Evolutionary conservation across 208 protist genomes (phyloP).

Genomic region (Crithidia thermophila): DNA sequence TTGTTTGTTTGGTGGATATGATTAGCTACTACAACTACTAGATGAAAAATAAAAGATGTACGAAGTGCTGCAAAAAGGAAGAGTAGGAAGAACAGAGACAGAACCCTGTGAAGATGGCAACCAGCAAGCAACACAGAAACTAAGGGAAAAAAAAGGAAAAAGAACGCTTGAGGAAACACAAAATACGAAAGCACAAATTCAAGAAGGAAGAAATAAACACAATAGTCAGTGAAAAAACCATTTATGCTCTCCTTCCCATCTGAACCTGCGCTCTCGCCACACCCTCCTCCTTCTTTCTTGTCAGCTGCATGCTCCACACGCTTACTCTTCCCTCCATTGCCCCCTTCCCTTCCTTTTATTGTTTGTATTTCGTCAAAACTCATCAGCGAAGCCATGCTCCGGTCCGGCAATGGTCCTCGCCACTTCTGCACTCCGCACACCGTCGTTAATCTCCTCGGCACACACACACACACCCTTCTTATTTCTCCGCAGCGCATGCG

Average conservation of each 20-base stretch:
- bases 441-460: neutral
- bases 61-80: neutral
- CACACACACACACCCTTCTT: conserved; percentile 7
- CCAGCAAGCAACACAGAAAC: neutral
- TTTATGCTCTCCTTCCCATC: no score
- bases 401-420: no score
- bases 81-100: neutral
- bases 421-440: neutral
- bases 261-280: no score
- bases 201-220: no score
- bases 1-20: conserved; percentile 13
- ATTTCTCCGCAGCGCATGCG: conserved; percentile 4
- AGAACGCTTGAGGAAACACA: no score
- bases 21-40: conserved; percentile 23
- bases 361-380: neutral
- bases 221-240: no score
- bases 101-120: neutral
- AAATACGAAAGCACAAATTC: no score
- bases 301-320: no score
- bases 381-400: no score
- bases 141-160: conserved; percentile 1
- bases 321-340: no score
- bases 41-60: neutral
- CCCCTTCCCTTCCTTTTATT: no score
- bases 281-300: no score